phyloP scores from a whole-genome alignment of 495 filamentous ascomycete genomes.

The Cenococcum geophilum region DNA sequence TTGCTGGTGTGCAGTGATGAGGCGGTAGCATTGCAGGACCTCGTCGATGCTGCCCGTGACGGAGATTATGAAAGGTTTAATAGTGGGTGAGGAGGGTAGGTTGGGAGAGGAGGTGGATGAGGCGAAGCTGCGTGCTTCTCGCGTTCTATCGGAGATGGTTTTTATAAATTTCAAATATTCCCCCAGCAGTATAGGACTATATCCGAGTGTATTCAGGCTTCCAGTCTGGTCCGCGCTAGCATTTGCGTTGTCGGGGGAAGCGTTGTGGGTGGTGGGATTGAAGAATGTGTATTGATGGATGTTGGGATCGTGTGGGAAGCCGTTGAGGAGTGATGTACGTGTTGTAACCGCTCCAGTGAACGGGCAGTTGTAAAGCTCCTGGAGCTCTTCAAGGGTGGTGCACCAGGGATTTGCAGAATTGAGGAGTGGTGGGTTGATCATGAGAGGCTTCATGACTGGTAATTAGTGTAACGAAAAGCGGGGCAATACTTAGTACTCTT shows the following conservation, averaged over 20 bases:
- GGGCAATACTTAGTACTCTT: too few species aligned
- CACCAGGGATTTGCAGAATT: conserved; percentile 70
- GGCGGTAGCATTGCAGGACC: conserved; percentile 43
- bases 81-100: background rate
- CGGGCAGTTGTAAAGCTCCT: conserved; percentile 49
- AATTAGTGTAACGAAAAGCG: background rate
- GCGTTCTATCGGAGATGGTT: conserved; percentile 21
- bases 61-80: conserved; percentile 61
- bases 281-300: conserved; percentile 44
- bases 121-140: background rate
- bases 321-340: conserved; percentile 53
- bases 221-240: conserved; percentile 23
- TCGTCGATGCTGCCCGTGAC: conserved; percentile 56
- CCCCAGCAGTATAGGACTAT: conserved; percentile 39
- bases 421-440: conserved; percentile 57
- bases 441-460: conserved; percentile 11
- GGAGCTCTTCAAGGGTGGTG: conserved; percentile 52
- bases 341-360: conserved; percentile 65
- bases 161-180: conserved; percentile 36
- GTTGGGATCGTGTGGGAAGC: conserved; percentile 51
- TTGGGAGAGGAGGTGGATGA: background rate
- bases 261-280: conserved; percentile 28
- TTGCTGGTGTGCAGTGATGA: conserved; percentile 24
- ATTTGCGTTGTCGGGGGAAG: conserved; percentile 2
- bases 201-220: conserved; percentile 44